Evolutionary conservation across 768 basidiomycete species (phyloP).

Genomic region (Amanita exitialis): DNA sequence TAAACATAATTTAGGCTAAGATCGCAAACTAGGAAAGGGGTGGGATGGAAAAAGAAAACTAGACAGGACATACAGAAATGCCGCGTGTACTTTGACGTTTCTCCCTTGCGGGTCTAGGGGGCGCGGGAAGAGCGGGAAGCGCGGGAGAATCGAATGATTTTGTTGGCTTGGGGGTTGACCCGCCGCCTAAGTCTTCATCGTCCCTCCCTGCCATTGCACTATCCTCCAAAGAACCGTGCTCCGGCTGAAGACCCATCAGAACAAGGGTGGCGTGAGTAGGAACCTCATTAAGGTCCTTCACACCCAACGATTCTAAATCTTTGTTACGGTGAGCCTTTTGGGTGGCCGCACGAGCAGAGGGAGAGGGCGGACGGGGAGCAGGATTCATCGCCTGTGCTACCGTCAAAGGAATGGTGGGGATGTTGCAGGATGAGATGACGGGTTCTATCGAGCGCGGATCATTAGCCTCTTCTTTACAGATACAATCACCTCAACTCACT

Average conservation of each 20-base stretch:
- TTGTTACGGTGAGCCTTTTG: constrained; percentile 82
- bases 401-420: constrained; percentile 89
- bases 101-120: constrained; percentile 65
- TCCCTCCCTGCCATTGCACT: constrained; percentile 30
- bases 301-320: constrained; percentile 80
- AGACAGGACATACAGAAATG: constrained; percentile 16
- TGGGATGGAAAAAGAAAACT: background rate
- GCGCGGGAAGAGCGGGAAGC: constrained; percentile 28
- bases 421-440: constrained; percentile 93
- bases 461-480: constrained; percentile 7
- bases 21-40: background rate
- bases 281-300: constrained; percentile 79
- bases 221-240: constrained; percentile 29
- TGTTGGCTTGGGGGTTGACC: constrained; percentile 13
- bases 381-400: constrained; percentile 97
- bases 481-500: constrained; percentile 36
- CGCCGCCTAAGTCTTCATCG: constrained; percentile 10
- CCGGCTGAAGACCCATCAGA: constrained; percentile 47
- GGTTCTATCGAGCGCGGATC: constrained; percentile 44
- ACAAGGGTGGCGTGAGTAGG: constrained; percentile 73
- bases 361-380: constrained; percentile 90
- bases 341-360: constrained; percentile 75
- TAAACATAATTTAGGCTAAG: background rate
- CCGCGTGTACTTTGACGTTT: constrained; percentile 29
- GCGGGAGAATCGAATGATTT: constrained; percentile 14